These are phyloP conservation scores for Quercus variabilis DNA, from an alignment of 306 rosid species.

Conservation along the genomic window DNA sequence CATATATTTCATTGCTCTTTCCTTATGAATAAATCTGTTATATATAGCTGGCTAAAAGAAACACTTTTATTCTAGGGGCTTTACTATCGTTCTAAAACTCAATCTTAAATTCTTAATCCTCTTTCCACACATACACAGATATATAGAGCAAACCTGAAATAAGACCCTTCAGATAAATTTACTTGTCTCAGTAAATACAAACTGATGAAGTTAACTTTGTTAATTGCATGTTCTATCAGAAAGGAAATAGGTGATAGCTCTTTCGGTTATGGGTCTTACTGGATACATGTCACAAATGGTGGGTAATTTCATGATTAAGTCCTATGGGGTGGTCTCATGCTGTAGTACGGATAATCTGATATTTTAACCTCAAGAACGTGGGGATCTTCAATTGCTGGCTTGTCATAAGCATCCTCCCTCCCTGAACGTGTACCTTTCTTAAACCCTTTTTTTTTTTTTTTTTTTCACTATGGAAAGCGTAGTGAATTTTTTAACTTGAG, in stretches of 20 bases:
- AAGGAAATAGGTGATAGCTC: not conserved
- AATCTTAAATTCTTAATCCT: not conserved
- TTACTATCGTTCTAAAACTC: not conserved
- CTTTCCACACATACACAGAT: not conserved
- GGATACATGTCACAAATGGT: not conserved
- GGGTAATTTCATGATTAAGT: not conserved
- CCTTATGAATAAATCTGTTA: not conserved
- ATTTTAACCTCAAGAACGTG: not conserved
- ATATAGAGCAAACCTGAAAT: not conserved
- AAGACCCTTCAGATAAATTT: not conserved
- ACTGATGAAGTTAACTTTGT: not conserved
- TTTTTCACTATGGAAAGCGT: not conserved
- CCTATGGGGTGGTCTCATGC: not conserved
- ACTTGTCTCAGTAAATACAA: not conserved
- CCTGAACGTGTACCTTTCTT: not conserved
- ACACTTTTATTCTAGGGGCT: not conserved
- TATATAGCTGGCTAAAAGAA: not conserved
- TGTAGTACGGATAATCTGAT: not conserved
- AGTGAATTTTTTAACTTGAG: not conserved
- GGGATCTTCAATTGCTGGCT: not conserved
- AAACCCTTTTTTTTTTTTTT: not conserved
- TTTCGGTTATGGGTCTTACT: not conserved
- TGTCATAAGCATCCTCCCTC: not conserved
- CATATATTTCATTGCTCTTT: not conserved
- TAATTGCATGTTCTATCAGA: too few species aligned